Base-by-base conservation (phyloP, 2,329 filamentous ascomycete genomes). In the Claviceps purpurea region DNA sequence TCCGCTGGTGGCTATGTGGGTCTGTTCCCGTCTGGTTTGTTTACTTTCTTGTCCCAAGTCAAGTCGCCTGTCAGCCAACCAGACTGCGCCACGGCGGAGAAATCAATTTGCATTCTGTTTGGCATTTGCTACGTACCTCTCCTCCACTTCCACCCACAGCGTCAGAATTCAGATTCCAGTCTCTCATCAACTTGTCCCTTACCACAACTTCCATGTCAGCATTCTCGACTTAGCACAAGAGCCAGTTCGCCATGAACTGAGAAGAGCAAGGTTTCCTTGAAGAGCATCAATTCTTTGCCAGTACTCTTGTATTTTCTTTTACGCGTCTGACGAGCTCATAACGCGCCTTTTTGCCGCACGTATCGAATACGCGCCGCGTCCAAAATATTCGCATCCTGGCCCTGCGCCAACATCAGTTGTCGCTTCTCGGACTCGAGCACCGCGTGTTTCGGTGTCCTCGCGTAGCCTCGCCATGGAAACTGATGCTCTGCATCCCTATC, bases 401-500 rank as follows among this genome's bases (percentile, higher is more conserved):
- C 42, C 43, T 55, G 51, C 51, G 53, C 52, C 53, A 54, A 51
- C 54, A 53, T 43, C 53, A 43, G 50, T 54, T 52, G 50, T 57
- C 55, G 50, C 52, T 52, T 55, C 51, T 59, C 50, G 54, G 52
- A 53, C 59, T 56, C 55, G 52, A 54, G 54, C 53, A 56, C 52
- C 57, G 61, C 57, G 55, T 57, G 42, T 50, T 34, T 11, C 4
- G 30, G 30, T 34, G 30, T 34, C 30, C 24, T 57, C 56, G 59
- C 61, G 59, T 59, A 50, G 41, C 51, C 50, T 56, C 64, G 60
- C 62, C 56, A 73, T 73, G 71, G 71, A 73, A 60, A 59, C 63
- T 60, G 69, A 73, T 58, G 61, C 62, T 47, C 61, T 63, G 52
- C 67, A 56, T 58, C 67, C 70, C 59, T 73, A 71, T 65, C 70